Evolutionary conservation across 257 asterid species (phyloP), one percentile per base, ranked within the genome.

Genomic region (Cruciata laevipes): DNA sequence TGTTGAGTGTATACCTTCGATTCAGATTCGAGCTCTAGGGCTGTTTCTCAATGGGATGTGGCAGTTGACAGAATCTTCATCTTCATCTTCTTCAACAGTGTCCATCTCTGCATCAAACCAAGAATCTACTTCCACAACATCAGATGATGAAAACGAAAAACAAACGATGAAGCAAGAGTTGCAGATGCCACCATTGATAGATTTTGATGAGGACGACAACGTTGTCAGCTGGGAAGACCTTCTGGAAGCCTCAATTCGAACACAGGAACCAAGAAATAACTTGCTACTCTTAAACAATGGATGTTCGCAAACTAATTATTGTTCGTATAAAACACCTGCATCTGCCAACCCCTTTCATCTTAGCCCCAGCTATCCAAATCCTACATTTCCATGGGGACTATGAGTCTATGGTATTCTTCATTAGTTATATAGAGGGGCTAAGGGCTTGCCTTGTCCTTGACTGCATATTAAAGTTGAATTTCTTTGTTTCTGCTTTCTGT

Each of bases 21-120:
- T 82, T 0, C 89, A 89, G 38, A 80, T 85, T 73, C 77, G 61
- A 25, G 89, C 90, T 6, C 83, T 89, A 3, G 95, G 82, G 10
- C 71, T 59, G 17, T 82, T 89, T 65, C 84, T 89, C 9, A 59
- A 58, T 7, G 89, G 89, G 20, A 82, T 87, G 89, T 85, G 95
- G 89, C 85, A 80, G 73, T 58, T 83, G 20, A 70, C 79, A 7
- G 95, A 86, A 38, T 80, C 75, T 5, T 80, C 89, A 4, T 83
- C 88, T 18, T 74, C 53, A 3, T 44, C 21, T 16, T 47, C 83
- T 10, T 38, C 83, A 0, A 55, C 74, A 10, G 40, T 24, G 38
- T 81, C 84, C 0, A 63, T 77, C 3, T 25, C 59, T 42, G 49
- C 75, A 4, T 67, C 77, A 5, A 63, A 71, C 49, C n/a, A 18